phyloP scores from a whole-genome alignment of 768 basidiomycete genomes.

The Kwoniella sp. region DNA sequence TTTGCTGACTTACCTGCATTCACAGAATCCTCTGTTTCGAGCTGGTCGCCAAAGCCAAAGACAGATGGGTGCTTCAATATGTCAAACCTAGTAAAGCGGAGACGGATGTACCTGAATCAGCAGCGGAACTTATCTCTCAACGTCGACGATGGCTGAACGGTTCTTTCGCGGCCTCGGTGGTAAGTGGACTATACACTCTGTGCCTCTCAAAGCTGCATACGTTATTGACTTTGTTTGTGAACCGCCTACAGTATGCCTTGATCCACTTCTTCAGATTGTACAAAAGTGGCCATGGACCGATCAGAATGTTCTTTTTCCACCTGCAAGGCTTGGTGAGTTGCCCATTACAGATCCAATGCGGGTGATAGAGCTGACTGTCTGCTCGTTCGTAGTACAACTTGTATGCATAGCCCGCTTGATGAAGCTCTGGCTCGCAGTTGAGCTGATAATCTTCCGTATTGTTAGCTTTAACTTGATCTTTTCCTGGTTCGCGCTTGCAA shows the following conservation, averaged over 20 bases:
- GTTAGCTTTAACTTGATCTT: conserved; percentile 46
- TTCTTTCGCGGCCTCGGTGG: conserved; percentile 47
- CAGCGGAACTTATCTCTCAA: conserved; percentile 52
- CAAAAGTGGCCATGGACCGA: conserved; percentile 50
- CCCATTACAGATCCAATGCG: too few relatives aligned
- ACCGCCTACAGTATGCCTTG: conserved; percentile 33
- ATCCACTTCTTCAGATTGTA: conserved; percentile 49
- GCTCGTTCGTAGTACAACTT: too few relatives aligned
- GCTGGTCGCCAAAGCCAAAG: conserved; percentile 47
- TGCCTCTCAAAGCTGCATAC: background rate
- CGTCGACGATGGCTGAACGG: conserved; percentile 56
- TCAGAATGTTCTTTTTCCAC: conserved; percentile 92
- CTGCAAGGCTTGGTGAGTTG: conserved; percentile 78
- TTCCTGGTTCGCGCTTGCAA: conserved; percentile 49
- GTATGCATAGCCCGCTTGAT: too few relatives aligned
- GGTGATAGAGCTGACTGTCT: too few relatives aligned
- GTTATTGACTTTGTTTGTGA: too few relatives aligned
- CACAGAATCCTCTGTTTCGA: conserved; percentile 25
- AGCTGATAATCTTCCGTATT: conserved; percentile 51
- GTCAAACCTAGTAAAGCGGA: conserved; percentile 52
- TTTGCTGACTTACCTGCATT: background rate
- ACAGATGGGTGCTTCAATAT: conserved; percentile 53
- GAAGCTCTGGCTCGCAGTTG: too few relatives aligned
- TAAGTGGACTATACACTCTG: conserved; percentile 4
- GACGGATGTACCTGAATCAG: conserved; percentile 53